phyloP scores from a whole-genome alignment of 2,329 filamentous ascomycete species.

The Neurospora sp. region DNA sequence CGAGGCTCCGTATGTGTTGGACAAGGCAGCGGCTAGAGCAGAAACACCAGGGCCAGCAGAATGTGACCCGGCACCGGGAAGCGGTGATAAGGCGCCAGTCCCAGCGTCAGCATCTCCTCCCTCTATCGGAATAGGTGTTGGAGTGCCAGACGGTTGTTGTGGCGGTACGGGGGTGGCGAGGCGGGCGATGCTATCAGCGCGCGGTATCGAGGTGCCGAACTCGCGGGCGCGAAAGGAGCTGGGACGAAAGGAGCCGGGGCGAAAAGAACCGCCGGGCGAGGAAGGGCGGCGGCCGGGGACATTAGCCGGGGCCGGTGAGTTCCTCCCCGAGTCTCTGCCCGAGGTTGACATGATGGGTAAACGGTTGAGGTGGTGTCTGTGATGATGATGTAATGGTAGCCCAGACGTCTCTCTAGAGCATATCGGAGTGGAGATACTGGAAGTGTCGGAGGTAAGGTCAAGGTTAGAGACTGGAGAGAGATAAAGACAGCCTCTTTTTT shows the following conservation, averaged over 20 bases:
- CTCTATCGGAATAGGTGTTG: constrained; percentile 24
- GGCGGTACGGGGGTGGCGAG: constrained; percentile 47
- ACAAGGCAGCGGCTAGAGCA: constrained; percentile 78
- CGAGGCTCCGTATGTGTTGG: constrained; percentile 59
- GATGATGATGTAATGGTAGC: background rate
- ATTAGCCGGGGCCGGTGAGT: constrained; percentile 17
- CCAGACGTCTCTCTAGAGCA: background rate
- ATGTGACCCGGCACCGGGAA: constrained; percentile 54
- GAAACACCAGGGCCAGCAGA: constrained; percentile 72
- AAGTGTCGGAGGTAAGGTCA: background rate
- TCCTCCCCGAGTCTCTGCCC: constrained; percentile 17
- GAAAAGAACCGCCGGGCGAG: constrained; percentile 15
- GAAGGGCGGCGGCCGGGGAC: background rate
- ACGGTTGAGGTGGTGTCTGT: background rate
- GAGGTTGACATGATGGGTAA: constrained; percentile 18
- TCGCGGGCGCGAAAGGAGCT: constrained; percentile 35
- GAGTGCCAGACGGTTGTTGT: constrained; percentile 23
- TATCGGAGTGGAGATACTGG: background rate
- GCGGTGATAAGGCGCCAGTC: constrained; percentile 43
- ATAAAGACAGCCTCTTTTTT: background rate
- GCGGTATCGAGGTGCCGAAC: constrained; percentile 42
- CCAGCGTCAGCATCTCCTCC: constrained; percentile 27
- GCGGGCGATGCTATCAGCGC: constrained; percentile 50
- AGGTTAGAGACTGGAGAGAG: background rate
- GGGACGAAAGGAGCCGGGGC: constrained; percentile 33